Percentiles rank a stretch among this genome's conserved stretches.
These are phyloP conservation scores for Microcos paniculata DNA, from an alignment of 345 rosid genomes.

Conservation along the genomic window DNA sequence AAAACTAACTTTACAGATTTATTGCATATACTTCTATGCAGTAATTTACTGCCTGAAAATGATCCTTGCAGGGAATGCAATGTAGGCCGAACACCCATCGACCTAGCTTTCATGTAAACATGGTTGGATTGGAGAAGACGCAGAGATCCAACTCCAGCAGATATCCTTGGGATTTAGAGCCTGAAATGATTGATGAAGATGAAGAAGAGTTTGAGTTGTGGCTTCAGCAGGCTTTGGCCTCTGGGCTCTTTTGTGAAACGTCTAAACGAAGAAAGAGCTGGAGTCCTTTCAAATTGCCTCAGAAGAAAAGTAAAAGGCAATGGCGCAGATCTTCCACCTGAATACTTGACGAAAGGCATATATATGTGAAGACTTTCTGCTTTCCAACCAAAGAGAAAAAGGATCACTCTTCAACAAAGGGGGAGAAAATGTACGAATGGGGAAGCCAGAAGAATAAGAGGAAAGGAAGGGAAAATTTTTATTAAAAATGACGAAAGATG, in stretches of 20 bases:
- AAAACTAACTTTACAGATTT: not conserved
- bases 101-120: slow-evolving; percentile 94
- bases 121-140: slow-evolving; percentile 91
- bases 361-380: not conserved
- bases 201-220: slow-evolving; percentile 88
- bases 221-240: slow-evolving; percentile 89
- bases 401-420: not conserved
- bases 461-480: too few relatives aligned
- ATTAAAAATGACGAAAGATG: not conserved
- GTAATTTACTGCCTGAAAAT: slow-evolving; percentile 1
- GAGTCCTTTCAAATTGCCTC: slow-evolving; percentile 90
- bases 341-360: slow-evolving; percentile 7
- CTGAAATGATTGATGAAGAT: slow-evolving; percentile 89
- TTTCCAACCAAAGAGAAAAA: not conserved
- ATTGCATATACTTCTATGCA: too few relatives aligned
- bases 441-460: not conserved
- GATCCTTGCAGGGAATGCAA: slow-evolving; percentile 75
- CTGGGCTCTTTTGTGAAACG: slow-evolving; percentile 89
- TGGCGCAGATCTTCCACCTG: slow-evolving; percentile 87
- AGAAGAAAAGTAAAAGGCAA: slow-evolving; percentile 82
- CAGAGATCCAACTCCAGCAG: slow-evolving; percentile 81
- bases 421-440: not conserved
- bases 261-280: slow-evolving; percentile 87
- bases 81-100: slow-evolving; percentile 97
- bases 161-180: slow-evolving; percentile 88